Conservation (phyloP, 2,329 filamentous ascomycete genomes). For the Corinectria fuckeliana region DNA sequence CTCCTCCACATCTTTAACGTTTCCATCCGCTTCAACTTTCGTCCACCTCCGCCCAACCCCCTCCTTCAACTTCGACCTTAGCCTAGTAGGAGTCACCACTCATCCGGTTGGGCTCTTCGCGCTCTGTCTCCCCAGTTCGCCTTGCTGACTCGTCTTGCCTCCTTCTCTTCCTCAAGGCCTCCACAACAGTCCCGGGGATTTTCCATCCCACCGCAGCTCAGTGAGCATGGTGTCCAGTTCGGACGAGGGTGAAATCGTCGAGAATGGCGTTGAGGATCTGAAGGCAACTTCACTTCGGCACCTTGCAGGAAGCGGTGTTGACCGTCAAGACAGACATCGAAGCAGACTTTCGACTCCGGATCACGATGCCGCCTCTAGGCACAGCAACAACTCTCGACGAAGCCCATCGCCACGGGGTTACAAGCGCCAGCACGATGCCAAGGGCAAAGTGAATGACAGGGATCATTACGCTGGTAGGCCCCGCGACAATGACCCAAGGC, state of each 20-base stretch:
- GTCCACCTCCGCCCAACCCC: conserved; percentile 11
- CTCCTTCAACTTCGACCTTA: conserved; percentile 36
- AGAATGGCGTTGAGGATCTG: conserved; percentile 67
- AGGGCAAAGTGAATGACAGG: conserved; percentile 52
- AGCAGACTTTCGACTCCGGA: conserved; percentile 66
- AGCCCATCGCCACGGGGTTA: conserved; percentile 68
- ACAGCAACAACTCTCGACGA: conserved; percentile 51
- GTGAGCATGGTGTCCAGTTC: conserved; percentile 63
- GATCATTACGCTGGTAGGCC: conserved; percentile 58
- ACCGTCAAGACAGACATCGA: conserved; percentile 86
- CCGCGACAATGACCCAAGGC: conserved; percentile 59
- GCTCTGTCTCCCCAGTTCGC: conserved; percentile 36
- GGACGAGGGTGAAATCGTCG: conserved; percentile 87
- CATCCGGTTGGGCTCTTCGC: conserved; percentile 52
- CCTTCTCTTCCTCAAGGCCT: conserved; percentile 29
- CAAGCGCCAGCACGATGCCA: conserved; percentile 72
- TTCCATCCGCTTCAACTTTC: conserved; percentile 14
- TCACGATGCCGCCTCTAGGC: conserved; percentile 52
- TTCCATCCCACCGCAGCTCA: conserved; percentile 26
- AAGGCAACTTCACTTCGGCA: conserved; percentile 90
- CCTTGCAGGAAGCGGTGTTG: conserved; percentile 82
- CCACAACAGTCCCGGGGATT: conserved; percentile 23
- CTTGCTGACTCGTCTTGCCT: conserved; percentile 46
- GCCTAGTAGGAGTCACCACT: conserved; percentile 47
- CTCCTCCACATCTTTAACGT: conserved; percentile 12